These are phyloP conservation scores for Vanrija pseudolonga DNA, from an alignment of 1,284 basidiomycete genomes.

Conservation along the genomic window DNA sequence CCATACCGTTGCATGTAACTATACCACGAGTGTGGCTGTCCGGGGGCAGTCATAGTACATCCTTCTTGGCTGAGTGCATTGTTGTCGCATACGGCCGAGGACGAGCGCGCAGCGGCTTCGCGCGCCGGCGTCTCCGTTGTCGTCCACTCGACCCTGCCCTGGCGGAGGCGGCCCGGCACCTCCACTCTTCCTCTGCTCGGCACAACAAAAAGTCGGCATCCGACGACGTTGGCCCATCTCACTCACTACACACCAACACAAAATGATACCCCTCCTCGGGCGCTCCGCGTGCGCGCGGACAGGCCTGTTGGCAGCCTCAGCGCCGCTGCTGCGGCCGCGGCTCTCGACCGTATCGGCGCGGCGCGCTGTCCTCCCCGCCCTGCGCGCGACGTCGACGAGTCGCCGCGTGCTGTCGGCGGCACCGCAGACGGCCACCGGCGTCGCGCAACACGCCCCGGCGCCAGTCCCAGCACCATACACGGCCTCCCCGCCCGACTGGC, in stretches of 20 bases:
- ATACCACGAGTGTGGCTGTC: background rate
- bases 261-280: constrained; percentile 9
- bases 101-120: no score
- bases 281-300: constrained; percentile 20
- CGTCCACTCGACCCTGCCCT: no score
- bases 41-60: no score
- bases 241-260: background rate
- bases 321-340: background rate
- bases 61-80: no score
- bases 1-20: background rate
- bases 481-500: background rate
- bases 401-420: background rate
- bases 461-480: background rate
- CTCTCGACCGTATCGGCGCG: background rate
- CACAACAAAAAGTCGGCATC: no score
- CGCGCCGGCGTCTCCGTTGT: no score
- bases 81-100: no score
- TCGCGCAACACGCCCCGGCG: background rate
- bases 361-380: background rate
- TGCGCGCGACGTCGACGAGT: background rate
- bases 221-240: background rate
- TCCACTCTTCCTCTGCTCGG: no score
- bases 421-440: background rate
- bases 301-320: background rate
- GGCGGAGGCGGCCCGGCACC: no score